Percentiles rank a stretch among this genome's conserved stretches.
Conservation (phyloP, 768 basidiomycete genomes). For the Cubamyces sp. region DNA sequence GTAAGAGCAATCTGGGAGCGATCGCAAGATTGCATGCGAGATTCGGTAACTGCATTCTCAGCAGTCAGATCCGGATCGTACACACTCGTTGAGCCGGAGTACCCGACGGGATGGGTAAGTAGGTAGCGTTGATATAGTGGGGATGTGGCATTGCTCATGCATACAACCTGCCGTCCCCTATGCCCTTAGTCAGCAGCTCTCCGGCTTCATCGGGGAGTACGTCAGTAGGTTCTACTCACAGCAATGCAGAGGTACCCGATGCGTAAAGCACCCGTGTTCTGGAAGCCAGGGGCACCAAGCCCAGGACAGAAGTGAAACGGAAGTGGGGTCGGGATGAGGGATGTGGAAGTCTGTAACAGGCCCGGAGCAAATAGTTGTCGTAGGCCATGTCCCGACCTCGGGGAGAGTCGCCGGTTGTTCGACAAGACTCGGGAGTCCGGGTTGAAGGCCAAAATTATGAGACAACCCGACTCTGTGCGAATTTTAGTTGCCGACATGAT, state of each 20-base stretch:
- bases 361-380: not conserved
- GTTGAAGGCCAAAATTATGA: not conserved
- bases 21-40: constrained; percentile 23
- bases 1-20: constrained; percentile 9
- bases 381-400: not conserved
- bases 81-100: not conserved
- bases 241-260: not conserved
- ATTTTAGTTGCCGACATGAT: constrained; percentile 4
- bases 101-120: not conserved
- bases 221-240: constrained; percentile 2
- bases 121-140: not conserved
- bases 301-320: not conserved
- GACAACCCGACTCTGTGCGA: not conserved
- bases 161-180: not conserved
- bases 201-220: constrained; percentile 1
- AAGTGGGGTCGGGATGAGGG: not conserved
- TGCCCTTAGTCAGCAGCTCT: constrained; percentile 4
- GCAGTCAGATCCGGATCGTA: constrained; percentile 4
- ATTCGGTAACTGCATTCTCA: constrained; percentile 4
- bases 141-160: not conserved
- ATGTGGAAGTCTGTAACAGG: not conserved
- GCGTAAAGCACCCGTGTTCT: not conserved
- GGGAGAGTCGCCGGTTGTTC: not conserved
- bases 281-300: not conserved
- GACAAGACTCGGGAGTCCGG: not conserved